Evolutionary conservation across 2,329 filamentous ascomycete genomes (phyloP).

Genomic region (Xylariaceae sp.): DNA sequence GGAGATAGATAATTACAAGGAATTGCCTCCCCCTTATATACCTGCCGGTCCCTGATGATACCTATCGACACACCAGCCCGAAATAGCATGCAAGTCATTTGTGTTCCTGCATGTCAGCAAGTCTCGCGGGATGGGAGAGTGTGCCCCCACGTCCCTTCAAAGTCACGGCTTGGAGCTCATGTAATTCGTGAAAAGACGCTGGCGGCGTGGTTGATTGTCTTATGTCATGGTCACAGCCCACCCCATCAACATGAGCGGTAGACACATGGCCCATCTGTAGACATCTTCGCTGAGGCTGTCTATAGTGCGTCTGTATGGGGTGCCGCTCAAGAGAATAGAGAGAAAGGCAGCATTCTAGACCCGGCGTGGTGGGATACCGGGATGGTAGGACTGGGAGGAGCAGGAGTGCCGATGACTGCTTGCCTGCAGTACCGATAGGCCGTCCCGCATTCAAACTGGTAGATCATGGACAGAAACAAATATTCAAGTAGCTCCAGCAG

Average conservation of each 20-base stretch:
- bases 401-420: neutral
- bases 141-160: constrained; percentile 1
- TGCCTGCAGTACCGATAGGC: neutral
- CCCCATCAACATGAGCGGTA: no score
- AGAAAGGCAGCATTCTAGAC: neutral
- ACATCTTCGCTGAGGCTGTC: neutral
- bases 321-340: neutral
- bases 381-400: neutral
- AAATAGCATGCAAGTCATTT: constrained; percentile 16
- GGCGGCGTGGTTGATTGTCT: neutral
- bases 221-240: neutral
- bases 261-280: no score
- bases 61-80: neutral
- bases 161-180: neutral
- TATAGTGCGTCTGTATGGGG: neutral
- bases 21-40: neutral
- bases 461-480: neutral
- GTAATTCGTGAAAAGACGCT: neutral
- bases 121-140: neutral
- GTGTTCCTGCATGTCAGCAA: constrained; percentile 19
- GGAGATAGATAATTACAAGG: neutral
- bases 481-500: no score
- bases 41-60: neutral
- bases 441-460: neutral
- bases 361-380: neutral